Conservation (phyloP, 768 basidiomycete genomes). For the Phaeotremella skinneri region DNA sequence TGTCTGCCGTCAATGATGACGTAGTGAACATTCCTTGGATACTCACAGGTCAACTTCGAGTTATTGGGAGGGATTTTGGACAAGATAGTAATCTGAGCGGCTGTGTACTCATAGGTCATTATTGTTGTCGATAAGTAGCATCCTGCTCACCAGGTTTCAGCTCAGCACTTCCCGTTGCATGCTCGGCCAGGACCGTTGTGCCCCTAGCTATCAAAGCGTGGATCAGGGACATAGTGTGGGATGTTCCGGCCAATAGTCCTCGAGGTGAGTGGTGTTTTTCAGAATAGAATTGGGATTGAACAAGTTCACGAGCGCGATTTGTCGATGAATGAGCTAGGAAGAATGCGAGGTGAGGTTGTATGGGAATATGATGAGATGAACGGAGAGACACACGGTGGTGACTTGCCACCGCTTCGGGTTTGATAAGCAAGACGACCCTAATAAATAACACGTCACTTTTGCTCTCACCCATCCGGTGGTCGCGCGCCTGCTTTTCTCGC, state of each 20-base stretch:
- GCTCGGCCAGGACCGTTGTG: constrained; percentile 80
- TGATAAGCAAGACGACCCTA: too few species aligned
- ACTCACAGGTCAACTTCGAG: constrained; percentile 57
- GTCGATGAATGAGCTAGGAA: too few species aligned
- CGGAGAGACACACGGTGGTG: background rate
- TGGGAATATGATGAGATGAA: background rate
- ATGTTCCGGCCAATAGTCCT: too few species aligned
- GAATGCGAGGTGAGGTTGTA: background rate
- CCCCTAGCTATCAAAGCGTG: constrained; percentile 79
- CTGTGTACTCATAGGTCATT: constrained; percentile 14
- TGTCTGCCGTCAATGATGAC: background rate
- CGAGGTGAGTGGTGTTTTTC: too few species aligned
- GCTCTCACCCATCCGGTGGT: background rate
- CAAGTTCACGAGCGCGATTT: too few species aligned
- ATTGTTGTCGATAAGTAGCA: background rate
- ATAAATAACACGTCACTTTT: background rate
- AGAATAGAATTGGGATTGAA: too few species aligned
- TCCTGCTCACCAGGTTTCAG: constrained; percentile 74
- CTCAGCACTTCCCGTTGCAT: constrained; percentile 73
- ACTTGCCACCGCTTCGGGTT: too few species aligned
- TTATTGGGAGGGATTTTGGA: constrained; percentile 93
- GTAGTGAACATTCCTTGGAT: background rate
- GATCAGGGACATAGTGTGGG: constrained; percentile 57
- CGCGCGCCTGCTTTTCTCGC: background rate
- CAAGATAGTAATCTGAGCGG: constrained; percentile 64